phyloP scores from a whole-genome alignment of 2,329 filamentous ascomycete species.

The Chaetothyriales sp. region DNA sequence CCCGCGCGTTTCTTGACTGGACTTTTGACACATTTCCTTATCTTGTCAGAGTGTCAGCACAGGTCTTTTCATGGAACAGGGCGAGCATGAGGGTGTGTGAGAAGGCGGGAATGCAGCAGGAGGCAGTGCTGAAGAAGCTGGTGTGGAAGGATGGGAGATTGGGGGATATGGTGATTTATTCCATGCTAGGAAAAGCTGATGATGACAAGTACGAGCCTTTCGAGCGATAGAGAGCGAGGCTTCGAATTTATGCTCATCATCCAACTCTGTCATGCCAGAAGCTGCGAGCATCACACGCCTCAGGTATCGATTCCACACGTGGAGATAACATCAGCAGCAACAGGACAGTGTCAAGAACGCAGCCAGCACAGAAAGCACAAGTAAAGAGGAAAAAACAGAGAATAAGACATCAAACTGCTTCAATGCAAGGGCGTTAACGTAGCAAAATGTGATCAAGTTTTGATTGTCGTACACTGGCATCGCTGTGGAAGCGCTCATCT shows the following conservation, averaged over 20 bases:
- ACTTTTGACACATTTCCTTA: constrained; percentile 1
- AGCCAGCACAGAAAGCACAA: too few relatives aligned
- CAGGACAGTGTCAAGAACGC: too few relatives aligned
- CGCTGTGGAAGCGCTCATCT: background rate
- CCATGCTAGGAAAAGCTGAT: background rate
- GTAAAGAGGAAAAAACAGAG: too few relatives aligned
- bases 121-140: constrained; percentile 1
- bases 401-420: too few relatives aligned
- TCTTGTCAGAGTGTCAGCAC: constrained; percentile 2
- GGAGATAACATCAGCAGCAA: too few relatives aligned
- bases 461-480: background rate
- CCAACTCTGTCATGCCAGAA: background rate
- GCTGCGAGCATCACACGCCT: too few relatives aligned
- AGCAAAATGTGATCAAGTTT: background rate
- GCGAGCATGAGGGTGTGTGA: constrained; percentile 2
- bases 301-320: too few relatives aligned
- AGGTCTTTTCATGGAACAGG: constrained; percentile 4
- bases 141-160: constrained; percentile 3
- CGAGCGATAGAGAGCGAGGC: background rate
- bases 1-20: constrained; percentile 1
- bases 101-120: constrained; percentile 3
- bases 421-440: too few relatives aligned
- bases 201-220: background rate
- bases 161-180: background rate
- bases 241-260: background rate